Evolutionary conservation across 441 rosid species (phyloP).

Genomic region (Gossypium trilobum): DNA sequence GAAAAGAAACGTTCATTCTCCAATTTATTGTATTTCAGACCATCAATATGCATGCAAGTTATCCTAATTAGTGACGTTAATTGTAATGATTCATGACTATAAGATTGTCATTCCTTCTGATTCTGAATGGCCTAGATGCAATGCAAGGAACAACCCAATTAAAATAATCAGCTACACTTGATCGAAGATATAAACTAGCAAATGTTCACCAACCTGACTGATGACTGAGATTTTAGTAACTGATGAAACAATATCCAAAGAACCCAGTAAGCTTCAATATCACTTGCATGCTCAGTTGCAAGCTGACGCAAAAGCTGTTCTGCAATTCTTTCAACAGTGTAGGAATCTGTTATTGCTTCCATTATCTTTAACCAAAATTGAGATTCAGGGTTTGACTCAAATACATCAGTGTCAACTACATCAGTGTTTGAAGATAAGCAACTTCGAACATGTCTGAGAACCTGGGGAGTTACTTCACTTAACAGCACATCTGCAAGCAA

Average conservation of each 20-base stretch:
- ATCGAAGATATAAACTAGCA: slow-evolving; percentile 9
- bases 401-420: slow-evolving; percentile 28
- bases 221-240: slow-evolving; percentile 35
- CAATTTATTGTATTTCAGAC: background rate
- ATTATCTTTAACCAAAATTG: slow-evolving; percentile 58
- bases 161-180: background rate
- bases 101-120: background rate
- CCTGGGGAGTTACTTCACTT: slow-evolving; percentile 51
- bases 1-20: background rate
- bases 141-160: background rate
- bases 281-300: slow-evolving; percentile 44
- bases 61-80: background rate
- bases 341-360: slow-evolving; percentile 61
- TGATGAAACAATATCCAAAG: slow-evolving; percentile 63
- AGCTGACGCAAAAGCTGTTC: slow-evolving; percentile 75
- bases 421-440: slow-evolving; percentile 37
- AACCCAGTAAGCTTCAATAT: slow-evolving; percentile 79
- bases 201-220: slow-evolving; percentile 50
- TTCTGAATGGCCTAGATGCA: slow-evolving; percentile 11
- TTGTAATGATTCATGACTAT: background rate
- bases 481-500: slow-evolving; percentile 64
- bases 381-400: slow-evolving; percentile 38
- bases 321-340: slow-evolving; percentile 69
- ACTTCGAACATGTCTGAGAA: slow-evolving; percentile 49
- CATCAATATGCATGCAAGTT: background rate